These are phyloP conservation scores for Cordia subcordata DNA, from an alignment of 257 asterid genomes.

Conservation along the genomic window DNA sequence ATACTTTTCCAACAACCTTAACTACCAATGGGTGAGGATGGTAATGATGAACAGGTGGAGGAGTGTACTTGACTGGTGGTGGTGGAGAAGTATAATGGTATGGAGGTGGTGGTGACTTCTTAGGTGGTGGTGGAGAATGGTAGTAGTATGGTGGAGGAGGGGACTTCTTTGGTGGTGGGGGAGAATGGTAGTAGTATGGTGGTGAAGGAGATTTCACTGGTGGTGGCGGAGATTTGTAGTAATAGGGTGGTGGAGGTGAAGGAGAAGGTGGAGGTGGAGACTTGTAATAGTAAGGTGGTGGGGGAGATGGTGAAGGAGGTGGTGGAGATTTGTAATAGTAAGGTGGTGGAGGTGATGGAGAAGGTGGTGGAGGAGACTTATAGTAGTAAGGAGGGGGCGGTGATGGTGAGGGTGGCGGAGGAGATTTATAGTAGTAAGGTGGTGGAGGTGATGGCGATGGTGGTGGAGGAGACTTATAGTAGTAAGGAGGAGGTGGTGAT, in stretches of 20 bases:
- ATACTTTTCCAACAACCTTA: conserved; percentile 25
- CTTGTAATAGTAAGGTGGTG: not conserved
- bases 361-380: conserved; percentile 21
- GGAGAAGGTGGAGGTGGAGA: conserved; percentile 1
- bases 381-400: conserved; percentile 1
- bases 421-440: not conserved
- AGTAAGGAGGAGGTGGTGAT: conserved; percentile 17
- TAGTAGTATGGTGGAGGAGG: conserved; percentile 9
- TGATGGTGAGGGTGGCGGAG: not conserved
- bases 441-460: conserved; percentile 21
- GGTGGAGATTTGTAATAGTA: conserved; percentile 32
- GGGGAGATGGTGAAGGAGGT: conserved; percentile 30
- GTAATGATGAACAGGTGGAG: conserved; percentile 14
- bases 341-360: conserved; percentile 24
- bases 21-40: conserved; percentile 7
- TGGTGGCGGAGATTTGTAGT: conserved; percentile 24
- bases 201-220: conserved; percentile 33
- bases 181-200: conserved; percentile 19
- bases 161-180: conserved; percentile 17
- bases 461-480: conserved; percentile 30
- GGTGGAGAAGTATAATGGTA: not conserved
- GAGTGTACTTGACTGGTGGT: not conserved
- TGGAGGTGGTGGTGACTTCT: conserved; percentile 19
- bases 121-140: conserved; percentile 24
- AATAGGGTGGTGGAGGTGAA: not conserved